Conservation (phyloP, 2,329 filamentous ascomycete species). For the Neonectria hederae region DNA sequence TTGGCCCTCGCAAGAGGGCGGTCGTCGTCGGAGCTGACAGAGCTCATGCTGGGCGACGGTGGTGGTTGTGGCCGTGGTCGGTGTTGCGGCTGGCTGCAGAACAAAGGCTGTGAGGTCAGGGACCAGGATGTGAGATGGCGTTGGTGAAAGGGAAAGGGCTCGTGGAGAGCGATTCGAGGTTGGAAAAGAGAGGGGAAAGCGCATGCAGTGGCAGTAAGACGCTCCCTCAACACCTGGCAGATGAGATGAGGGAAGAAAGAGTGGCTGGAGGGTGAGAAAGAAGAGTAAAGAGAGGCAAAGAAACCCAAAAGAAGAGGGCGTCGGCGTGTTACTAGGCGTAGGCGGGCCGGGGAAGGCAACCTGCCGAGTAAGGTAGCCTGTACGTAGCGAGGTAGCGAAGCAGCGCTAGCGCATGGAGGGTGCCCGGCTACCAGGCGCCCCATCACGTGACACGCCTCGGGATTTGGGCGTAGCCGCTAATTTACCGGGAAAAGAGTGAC, state of each 20-base stretch:
- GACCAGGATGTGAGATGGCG: constrained; percentile 42
- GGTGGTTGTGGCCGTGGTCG: constrained; percentile 31
- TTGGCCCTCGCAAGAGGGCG: constrained; percentile 77
- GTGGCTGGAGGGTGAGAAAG: constrained; percentile 29
- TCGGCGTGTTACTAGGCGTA: constrained; percentile 31
- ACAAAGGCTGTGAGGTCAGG: constrained; percentile 42
- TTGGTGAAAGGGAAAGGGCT: constrained; percentile 18
- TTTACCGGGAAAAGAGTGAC: constrained; percentile 55
- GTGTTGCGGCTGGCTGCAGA: constrained; percentile 38
- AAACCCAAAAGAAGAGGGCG: constrained; percentile 37
- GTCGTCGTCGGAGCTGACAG: constrained; percentile 79
- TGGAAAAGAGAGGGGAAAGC: constrained; percentile 27
- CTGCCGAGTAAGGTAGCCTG: background rate
- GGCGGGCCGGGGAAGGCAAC: constrained; percentile 34
- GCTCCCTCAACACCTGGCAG: constrained; percentile 49
- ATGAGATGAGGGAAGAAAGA: constrained; percentile 46
- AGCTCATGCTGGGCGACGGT: constrained; percentile 56
- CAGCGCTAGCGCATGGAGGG: background rate
- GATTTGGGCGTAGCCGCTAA: constrained; percentile 42
- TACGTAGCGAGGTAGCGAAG: constrained; percentile 4
- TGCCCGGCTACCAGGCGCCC: constrained; percentile 7
- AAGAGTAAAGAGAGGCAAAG: constrained; percentile 35
- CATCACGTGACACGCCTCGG: constrained; percentile 44
- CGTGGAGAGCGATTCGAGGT: constrained; percentile 21
- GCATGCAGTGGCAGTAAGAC: constrained; percentile 24